Base-by-base conservation (phyloP, 306 rosid genomes). In the Prunus padus region DNA sequence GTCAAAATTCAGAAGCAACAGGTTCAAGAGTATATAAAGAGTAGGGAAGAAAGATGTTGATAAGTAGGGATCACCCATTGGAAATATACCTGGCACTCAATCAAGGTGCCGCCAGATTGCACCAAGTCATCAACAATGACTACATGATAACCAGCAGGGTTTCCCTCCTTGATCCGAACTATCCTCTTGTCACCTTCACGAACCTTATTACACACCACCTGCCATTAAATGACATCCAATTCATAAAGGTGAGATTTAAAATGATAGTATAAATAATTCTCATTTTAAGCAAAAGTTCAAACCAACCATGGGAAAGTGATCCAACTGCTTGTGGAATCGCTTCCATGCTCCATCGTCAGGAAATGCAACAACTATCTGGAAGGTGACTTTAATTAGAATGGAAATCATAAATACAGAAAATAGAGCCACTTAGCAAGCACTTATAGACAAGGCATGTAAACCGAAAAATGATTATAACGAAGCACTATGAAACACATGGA, bases 291-390 rank as follows among this genome's bases (percentile, higher is more conserved):
- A 71, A 78, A 69, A 83, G 14, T 16, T 47, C 40, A 60, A 20
- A 82, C 90, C 45, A 45, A 95, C 97, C 93, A 81, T 77, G 75
- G 96, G 82, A 79, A 79, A 95, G 28, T 83, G 84, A 71, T 92
- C 97, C 72, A 95, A 88, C 77, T 33, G 92, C 89, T 95, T 95
- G 92, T 95, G 97, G 81, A 89, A 95, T 78, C 99, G 86, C 86
- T 95, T 95, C 97, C 97, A 95, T 73, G 99, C 99, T 78, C 99
- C 99, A 80, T 95, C 97, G 64, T 95, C 97, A 0, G 97, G 99
- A 84, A 95, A 92, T 79, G 99, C 99, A 82, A 92, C 86, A 72
- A 95, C 97, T 84, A 90, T 86, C 99, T 95, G 89, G 69, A 82
- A 83, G 20, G 57, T 61, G 22, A 77, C 56, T 25, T 65, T 18